A percentile compares a stretch with the other conserved stretches of the same genome.
These are phyloP conservation scores for Calocybe gangraenosa DNA, from an alignment of 768 basidiomycete genomes.

Conservation along the genomic window DNA sequence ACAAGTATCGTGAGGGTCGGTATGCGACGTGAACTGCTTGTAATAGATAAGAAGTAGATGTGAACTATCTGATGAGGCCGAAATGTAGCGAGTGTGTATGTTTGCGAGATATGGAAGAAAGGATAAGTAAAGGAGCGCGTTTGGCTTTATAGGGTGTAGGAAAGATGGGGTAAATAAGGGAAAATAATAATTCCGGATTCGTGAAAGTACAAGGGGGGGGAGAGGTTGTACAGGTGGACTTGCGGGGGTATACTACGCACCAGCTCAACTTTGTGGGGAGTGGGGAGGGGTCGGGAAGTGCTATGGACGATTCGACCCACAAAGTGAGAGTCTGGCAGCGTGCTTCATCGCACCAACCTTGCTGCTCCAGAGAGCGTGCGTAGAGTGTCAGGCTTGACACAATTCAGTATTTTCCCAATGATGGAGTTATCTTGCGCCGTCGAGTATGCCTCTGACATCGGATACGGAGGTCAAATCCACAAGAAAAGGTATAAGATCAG, in stretches of 20 bases:
- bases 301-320: no score
- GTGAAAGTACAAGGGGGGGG: constrained; percentile 7
- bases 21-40: constrained; percentile 5
- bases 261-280: no score
- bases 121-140: constrained; percentile 3
- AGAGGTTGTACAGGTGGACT: no score
- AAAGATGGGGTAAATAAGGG: not conserved
- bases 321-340: no score
- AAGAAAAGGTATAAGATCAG: constrained; percentile 92
- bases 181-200: constrained; percentile 3
- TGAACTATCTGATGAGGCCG: not conserved
- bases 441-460: constrained; percentile 88
- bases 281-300: no score
- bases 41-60: constrained; percentile 1
- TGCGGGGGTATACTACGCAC: no score
- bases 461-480: constrained; percentile 78
- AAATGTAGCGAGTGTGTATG: not conserved
- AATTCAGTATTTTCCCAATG: not conserved
- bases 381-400: no score
- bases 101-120: not conserved
- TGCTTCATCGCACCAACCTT: no score
- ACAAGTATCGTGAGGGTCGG: constrained; percentile 1
- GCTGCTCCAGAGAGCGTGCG: no score
- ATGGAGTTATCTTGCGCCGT: constrained; percentile 61
- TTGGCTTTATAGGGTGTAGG: no score